These are phyloP conservation scores for Russula brevipes DNA, from an alignment of 768 basidiomycete genomes.

Conservation along the genomic window DNA sequence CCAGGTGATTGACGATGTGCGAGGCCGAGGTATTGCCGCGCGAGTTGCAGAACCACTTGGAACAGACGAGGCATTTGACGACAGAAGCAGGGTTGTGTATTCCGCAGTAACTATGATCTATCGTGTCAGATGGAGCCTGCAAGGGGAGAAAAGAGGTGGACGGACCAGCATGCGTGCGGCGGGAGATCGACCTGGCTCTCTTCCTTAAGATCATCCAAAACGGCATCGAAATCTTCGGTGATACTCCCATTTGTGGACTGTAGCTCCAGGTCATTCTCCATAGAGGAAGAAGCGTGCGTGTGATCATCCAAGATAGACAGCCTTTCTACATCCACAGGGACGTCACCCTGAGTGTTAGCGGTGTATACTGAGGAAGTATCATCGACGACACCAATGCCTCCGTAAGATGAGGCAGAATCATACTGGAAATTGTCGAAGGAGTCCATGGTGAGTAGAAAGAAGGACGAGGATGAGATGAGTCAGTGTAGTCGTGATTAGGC, in stretches of 20 bases:
- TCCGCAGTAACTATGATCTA: slow-evolving; percentile 77
- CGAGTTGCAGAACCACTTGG: slow-evolving; percentile 99
- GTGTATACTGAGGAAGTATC: slow-evolving; percentile 81
- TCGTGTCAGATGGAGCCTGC: slow-evolving; percentile 7
- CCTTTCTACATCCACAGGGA: slow-evolving; percentile 55
- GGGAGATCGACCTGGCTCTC: slow-evolving; percentile 74
- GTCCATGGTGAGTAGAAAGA: slow-evolving; percentile 48
- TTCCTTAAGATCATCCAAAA: slow-evolving; percentile 85
- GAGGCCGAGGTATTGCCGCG: slow-evolving; percentile 97
- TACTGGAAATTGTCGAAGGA: slow-evolving; percentile 84
- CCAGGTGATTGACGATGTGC: slow-evolving; percentile 98
- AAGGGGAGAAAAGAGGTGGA: slow-evolving; percentile 18
- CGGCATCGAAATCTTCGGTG: slow-evolving; percentile 87
- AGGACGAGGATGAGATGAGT: slow-evolving; percentile 13
- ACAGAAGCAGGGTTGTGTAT: slow-evolving; percentile 97
- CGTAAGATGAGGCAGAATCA: slow-evolving; percentile 78
- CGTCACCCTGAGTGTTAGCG: slow-evolving; percentile 52
- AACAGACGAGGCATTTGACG: slow-evolving; percentile 88
- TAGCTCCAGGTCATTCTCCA: slow-evolving; percentile 31
- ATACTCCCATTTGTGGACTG: slow-evolving; percentile 39
- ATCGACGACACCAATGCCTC: slow-evolving; percentile 64
- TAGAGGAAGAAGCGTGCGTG: slow-evolving; percentile 29
- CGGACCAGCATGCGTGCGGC: slow-evolving; percentile 90
- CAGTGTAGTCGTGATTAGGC: neutral
- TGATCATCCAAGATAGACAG: slow-evolving; percentile 66